Evolutionary conservation across 1,284 basidiomycete genomes (phyloP), one percentile per base, ranked within the genome.

Genomic region (Phylloboletellus chloephorus): DNA sequence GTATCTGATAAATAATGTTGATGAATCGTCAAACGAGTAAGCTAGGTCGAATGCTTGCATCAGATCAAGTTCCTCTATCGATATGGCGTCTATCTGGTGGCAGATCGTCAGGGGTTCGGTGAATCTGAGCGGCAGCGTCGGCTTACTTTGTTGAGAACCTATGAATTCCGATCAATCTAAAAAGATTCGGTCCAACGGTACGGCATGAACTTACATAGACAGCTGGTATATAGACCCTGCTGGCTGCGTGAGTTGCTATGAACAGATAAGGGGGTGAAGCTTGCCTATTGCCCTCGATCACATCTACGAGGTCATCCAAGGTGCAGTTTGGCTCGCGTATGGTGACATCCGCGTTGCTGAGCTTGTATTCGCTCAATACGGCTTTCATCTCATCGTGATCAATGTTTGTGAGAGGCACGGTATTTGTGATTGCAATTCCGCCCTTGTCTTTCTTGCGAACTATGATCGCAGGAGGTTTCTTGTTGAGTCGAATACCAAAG

Each of bases 21-120:
- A 19, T 10, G 5, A 16, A 31, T 36, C 8, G 15, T 44, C 40
- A 11, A 31, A 25, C 36, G 4, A 32, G 31, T 13, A 33, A 30
- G 21, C 15, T 17, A 29, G 34, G 9, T 7, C 11, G n/a, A 17
- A 19, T 21, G 61, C 74, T 62, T 67, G 94, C 66, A 99, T 70
- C 39, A 98, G 76, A 65, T 98, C 94, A 29, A 99, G 79, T 67
- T 99, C 96, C 67, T 99, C 93, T 62, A 98, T 98, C 45, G 91
- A 95, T 58, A 98, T 95, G 13, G 88, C 92, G 62, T 98, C 95
- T 58, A 98, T 98, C 85, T 97, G 70, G 63, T 62, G 54, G 13
- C 5, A 31, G 57, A 44, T 36, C 52, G 48, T 57, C 32, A 49
- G 25, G 28, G 11, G 26, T 37, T 22, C 12, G 22, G 13, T 16